Evolutionary conservation across 768 basidiomycete species (phyloP).

Genomic region (Mycena pura): DNA sequence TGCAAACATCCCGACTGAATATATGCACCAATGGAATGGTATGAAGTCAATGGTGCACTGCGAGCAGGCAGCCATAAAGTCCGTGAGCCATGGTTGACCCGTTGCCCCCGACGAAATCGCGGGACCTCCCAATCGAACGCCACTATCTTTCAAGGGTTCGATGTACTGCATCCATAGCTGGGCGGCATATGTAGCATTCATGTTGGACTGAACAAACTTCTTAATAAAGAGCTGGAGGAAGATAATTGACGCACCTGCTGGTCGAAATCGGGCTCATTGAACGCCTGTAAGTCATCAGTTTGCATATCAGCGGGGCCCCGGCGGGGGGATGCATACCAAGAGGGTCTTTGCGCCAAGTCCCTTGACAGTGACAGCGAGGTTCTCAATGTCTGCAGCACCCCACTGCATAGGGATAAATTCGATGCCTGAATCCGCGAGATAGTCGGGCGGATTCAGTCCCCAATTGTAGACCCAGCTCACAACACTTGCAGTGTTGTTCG

Average conservation of each 20-base stretch:
- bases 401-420: conserved; percentile 62
- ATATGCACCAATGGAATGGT: conserved; percentile 53
- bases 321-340: conserved; percentile 43
- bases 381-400: conserved; percentile 49
- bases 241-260: no score
- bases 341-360: conserved; percentile 56
- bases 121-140: conserved; percentile 62
- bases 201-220: no score
- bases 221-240: no score
- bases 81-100: conserved; percentile 61
- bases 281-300: conserved; percentile 45
- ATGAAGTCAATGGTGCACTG: conserved; percentile 58
- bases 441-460: conserved; percentile 53
- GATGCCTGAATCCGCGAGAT: conserved; percentile 50
- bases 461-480: conserved; percentile 62
- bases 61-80: conserved; percentile 60
- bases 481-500: conserved; percentile 51
- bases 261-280: conserved; percentile 62
- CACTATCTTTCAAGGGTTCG: conserved; percentile 57
- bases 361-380: conserved; percentile 45
- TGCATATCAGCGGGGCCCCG: no score
- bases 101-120: conserved; percentile 59
- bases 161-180: conserved; percentile 65
- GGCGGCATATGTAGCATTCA: conserved; percentile 51
- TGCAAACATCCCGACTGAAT: conserved; percentile 35